These are phyloP conservation scores for Pseudocercospora eumusae DNA, from an alignment of 2,329 filamentous ascomycete species.

Conservation along the genomic window DNA sequence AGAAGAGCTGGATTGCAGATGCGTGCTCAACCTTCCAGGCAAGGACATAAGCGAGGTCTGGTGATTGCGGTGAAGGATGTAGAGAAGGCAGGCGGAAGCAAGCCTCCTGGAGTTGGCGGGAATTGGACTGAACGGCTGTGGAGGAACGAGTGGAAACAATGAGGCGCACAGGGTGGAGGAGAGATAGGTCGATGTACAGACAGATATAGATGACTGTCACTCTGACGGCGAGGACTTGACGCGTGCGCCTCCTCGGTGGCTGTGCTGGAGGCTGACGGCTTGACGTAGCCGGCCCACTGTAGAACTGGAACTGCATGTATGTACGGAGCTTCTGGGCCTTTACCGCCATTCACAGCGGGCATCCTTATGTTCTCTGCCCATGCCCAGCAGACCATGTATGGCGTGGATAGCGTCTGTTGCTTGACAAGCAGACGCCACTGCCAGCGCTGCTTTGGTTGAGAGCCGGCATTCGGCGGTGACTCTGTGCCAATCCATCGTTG, in stretches of 20 bases:
- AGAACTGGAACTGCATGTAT: too few relatives aligned
- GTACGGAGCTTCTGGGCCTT: not conserved
- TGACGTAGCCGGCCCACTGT: not conserved
- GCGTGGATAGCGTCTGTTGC: not conserved
- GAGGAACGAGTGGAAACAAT: conserved; percentile 36
- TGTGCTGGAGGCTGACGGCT: not conserved
- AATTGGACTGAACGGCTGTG: conserved; percentile 28
- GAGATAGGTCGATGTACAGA: too few relatives aligned
- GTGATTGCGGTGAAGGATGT: conserved; percentile 44
- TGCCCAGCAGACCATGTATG: not conserved
- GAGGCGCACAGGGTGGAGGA: not conserved
- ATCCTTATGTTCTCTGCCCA: not conserved
- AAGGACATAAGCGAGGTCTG: conserved; percentile 33
- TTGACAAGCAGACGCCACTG: not conserved
- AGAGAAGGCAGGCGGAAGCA: conserved; percentile 35
- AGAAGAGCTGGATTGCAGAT: conserved; percentile 31
- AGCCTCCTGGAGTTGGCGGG: conserved; percentile 14
- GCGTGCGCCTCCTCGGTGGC: not conserved
- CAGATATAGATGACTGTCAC: too few relatives aligned
- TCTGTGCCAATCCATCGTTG: conserved; percentile 10
- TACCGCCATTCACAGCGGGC: conserved; percentile 3
- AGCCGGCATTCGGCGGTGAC: conserved; percentile 3
- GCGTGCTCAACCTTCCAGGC: conserved; percentile 18
- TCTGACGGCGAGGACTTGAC: too few relatives aligned
- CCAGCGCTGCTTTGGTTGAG: conserved; percentile 1